Base-by-base conservation (phyloP, 257 asterid species). In the Cruciata laevipes region DNA sequence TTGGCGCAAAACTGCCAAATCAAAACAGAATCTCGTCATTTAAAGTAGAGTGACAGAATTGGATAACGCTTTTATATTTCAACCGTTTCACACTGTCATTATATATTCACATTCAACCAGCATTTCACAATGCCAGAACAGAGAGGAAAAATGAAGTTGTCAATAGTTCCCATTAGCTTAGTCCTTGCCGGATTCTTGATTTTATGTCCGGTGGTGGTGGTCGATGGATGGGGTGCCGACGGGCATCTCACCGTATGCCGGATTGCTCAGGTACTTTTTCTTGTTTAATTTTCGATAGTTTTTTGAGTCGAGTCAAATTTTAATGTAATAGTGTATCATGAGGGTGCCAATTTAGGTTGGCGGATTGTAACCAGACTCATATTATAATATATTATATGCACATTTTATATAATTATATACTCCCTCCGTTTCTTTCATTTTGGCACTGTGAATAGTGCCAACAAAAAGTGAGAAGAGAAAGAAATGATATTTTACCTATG, bases 191-290 rank as follows among this genome's bases (percentile, higher is more conserved):
- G 76, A 7, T 67, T 79, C 17, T 63, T 72, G 74, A 8, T 87
- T 71, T 57, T 76, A 5, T 74, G 72, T 21, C 83, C 89, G n/a
- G 65, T 59, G 55, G 37, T 9, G 2, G 3, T 62, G 18, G 84
- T 81, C 57, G 74, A 69, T 25, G 93, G 92, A 20, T 91, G 98
- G 98, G 98, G 96, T 9, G 23, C 74, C n/a, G 95, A 87, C 65
- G 95, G 98, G 23, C 98, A 91, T 82, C 81, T 84, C 76, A 82
- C 82, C 7, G 78, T 81, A 5, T 91, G 98, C 70, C 72, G 70
- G 63, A 81, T 91, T 61, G 97, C 98, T 63, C 93, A 89, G 95
- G 97, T 89, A 73, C 51, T 31, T 67, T 31, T 30, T 60, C 11
- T 63, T 30, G 14, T 1, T 7, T 23, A n/a, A 38, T 18, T 4